Percentiles rank a stretch among this genome's conserved stretches.
Conservation (phyloP, 306 rosid genomes). For the Fragaria vesca region DNA sequence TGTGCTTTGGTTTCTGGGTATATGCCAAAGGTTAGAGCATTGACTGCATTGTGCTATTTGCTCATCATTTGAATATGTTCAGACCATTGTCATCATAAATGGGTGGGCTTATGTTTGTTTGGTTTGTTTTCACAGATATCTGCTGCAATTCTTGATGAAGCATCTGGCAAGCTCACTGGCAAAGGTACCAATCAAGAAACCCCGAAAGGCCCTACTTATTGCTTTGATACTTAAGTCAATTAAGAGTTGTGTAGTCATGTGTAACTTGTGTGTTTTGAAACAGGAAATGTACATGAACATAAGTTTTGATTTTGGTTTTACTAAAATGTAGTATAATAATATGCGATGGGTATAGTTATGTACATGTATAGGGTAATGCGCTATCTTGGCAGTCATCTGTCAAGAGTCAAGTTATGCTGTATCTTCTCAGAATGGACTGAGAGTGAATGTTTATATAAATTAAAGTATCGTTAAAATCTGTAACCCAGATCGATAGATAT, state of each 20-base stretch:
- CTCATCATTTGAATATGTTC: conserved; percentile 15
- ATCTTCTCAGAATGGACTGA: too few relatives aligned
- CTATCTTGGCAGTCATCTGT: not conserved
- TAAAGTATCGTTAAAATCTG: too few relatives aligned
- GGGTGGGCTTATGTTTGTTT: conserved; percentile 13
- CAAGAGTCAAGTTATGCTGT: not conserved
- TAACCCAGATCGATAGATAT: not conserved
- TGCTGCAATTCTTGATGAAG: conserved; percentile 59
- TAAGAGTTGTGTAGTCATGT: not conserved
- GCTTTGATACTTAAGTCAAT: not conserved
- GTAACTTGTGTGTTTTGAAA: not conserved
- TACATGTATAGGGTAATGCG: not conserved
- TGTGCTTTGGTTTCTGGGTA: conserved; percentile 51
- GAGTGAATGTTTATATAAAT: not conserved
- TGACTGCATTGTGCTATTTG: not conserved
- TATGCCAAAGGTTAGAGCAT: conserved; percentile 46
- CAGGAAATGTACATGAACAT: not conserved
- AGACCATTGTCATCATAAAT: not conserved
- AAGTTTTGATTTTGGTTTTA: not conserved
- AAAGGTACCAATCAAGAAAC: conserved; percentile 26
- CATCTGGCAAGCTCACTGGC: conserved; percentile 30
- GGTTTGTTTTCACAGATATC: conserved; percentile 42
- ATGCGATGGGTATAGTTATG: not conserved
- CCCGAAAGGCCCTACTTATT: not conserved
- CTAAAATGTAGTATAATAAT: not conserved